Evolutionary conservation across 2,329 filamentous ascomycete genomes (phyloP).

Genomic region (Cladosporium sp.): DNA sequence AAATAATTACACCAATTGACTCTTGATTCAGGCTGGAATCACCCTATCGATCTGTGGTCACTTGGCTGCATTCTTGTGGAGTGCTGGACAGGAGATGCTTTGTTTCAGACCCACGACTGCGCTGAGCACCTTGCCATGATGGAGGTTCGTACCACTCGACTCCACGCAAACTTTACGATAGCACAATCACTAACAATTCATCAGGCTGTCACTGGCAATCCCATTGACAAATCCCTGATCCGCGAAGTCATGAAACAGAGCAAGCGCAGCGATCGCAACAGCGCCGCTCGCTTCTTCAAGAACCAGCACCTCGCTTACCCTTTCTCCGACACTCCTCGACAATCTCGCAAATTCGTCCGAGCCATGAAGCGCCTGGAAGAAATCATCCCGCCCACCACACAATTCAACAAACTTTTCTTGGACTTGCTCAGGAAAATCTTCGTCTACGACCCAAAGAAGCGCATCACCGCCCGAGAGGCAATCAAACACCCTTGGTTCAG

Average conservation of each 20-base stretch:
- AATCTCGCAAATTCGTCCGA: constrained; percentile 61
- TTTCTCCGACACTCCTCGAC: constrained; percentile 57
- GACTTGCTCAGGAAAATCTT: constrained; percentile 60
- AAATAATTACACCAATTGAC: not conserved
- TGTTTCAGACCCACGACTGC: constrained; percentile 66
- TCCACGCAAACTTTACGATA: not conserved
- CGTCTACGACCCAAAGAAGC: constrained; percentile 60
- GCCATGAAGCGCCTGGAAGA: constrained; percentile 61
- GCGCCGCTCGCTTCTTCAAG: constrained; percentile 27
- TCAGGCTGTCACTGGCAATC: constrained; percentile 28
- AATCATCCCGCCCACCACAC: constrained; percentile 53
- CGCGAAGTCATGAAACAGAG: constrained; percentile 27
- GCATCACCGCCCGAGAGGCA: constrained; percentile 61
- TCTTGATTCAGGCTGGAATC: constrained; percentile 51
- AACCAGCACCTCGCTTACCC: constrained; percentile 57
- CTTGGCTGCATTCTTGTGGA: constrained; percentile 65
- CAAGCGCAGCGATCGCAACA: constrained; percentile 28
- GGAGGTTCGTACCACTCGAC: constrained; percentile 40
- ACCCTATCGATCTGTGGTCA: constrained; percentile 65
- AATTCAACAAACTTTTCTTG: constrained; percentile 60
- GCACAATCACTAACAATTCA: constrained; percentile 1
- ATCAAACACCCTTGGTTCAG: constrained; percentile 64
- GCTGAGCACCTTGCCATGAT: constrained; percentile 66
- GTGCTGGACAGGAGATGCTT: constrained; percentile 63
- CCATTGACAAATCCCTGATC: constrained; percentile 29